Percentiles rank a stretch among this genome's conserved stretches.
Evolutionary conservation across 805 yeast genomes (phyloP).

Genomic region (Starmerella geochares): DNA sequence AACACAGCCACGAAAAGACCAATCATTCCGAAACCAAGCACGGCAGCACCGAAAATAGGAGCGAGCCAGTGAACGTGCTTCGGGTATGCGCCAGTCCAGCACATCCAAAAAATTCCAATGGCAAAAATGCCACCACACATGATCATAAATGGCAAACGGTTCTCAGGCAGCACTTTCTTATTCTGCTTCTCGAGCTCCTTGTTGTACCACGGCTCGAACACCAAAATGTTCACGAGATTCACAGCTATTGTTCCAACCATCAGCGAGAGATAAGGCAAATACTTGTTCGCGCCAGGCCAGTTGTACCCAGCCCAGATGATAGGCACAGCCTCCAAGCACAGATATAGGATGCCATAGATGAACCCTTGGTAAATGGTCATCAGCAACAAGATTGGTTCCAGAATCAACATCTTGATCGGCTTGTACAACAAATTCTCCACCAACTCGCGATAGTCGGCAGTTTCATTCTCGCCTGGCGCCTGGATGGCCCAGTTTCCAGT

Average conservation of each 20-base stretch:
- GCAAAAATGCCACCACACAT: conserved; percentile 61
- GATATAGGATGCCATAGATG: conserved; percentile 35
- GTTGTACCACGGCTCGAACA: conserved; percentile 45
- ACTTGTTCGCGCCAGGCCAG: conserved; percentile 48
- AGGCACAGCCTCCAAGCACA: conserved; percentile 35
- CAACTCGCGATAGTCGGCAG: conserved; percentile 34
- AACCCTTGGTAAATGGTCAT: conserved; percentile 35
- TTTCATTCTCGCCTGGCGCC: conserved; percentile 46
- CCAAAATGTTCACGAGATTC: conserved; percentile 41
- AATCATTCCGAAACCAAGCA: conserved; percentile 59
- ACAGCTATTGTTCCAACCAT: conserved; percentile 59
- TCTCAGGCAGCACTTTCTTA: conserved; percentile 59
- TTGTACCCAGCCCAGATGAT: conserved; percentile 44
- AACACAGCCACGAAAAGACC: conserved; percentile 58
- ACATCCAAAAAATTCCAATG: conserved; percentile 73
- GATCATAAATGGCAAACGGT: conserved; percentile 66
- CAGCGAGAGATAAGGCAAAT: conserved; percentile 73
- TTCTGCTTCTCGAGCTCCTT: conserved; percentile 42
- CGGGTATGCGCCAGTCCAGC: conserved; percentile 77
- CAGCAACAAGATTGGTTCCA: conserved; percentile 34
- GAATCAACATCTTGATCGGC: conserved; percentile 31
- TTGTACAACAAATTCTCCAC: conserved; percentile 30
- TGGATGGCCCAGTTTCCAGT: conserved; percentile 78
- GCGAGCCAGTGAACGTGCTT: conserved; percentile 67
- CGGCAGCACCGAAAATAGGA: conserved; percentile 57